Conservation (phyloP, 495 filamentous ascomycete species). For the Penicillium atrosanguineum region DNA sequence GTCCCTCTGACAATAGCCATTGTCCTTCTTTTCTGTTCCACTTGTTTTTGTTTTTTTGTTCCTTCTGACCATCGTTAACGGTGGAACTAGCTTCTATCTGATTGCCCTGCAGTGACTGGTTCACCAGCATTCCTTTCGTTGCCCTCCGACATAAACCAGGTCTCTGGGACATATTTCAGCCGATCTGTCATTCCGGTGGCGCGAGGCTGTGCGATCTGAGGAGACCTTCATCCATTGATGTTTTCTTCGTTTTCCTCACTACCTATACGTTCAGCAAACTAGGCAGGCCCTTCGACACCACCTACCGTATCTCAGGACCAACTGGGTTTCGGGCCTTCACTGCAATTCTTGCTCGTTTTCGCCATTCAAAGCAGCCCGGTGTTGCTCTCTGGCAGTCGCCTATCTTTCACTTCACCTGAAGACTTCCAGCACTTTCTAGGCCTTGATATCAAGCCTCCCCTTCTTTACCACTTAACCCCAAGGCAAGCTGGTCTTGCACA, state of each 20-base stretch:
- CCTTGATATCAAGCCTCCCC: constrained; percentile 5
- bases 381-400: constrained; percentile 8
- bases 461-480: background rate
- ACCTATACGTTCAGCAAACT: constrained; percentile 8
- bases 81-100: constrained; percentile 20
- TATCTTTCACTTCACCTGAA: background rate
- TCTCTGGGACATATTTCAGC: constrained; percentile 8
- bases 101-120: constrained; percentile 25
- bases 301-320: constrained; percentile 3
- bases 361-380: constrained; percentile 14
- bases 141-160: constrained; percentile 23
- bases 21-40: constrained; percentile 18
- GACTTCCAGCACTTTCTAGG: background rate
- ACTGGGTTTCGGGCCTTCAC: background rate
- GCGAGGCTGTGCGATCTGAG: constrained; percentile 5
- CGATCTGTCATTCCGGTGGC: constrained; percentile 17
- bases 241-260: constrained; percentile 4
- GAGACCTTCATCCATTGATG: constrained; percentile 7
- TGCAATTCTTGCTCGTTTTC: background rate
- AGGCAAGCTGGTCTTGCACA: constrained; percentile 27
- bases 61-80: constrained; percentile 21
- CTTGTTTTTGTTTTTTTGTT: constrained; percentile 19
- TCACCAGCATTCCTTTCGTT: constrained; percentile 46
- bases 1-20: constrained; percentile 10
- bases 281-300: constrained; percentile 24